Base-by-base conservation (phyloP, 2,329 filamentous ascomycete genomes). In the Penicillium sp. region DNA sequence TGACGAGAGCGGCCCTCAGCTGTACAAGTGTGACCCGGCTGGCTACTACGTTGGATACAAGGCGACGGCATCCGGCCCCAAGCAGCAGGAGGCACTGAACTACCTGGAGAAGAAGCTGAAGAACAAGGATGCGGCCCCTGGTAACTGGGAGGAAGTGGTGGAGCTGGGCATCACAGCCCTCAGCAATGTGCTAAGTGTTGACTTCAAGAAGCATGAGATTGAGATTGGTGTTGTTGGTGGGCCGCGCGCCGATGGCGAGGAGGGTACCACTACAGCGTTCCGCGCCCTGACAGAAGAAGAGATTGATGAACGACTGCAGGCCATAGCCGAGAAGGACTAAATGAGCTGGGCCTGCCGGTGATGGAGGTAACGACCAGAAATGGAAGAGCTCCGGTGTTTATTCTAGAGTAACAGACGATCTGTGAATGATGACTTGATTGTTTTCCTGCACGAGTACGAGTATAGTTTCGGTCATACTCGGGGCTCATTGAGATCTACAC, bases 71-170 rank as follows among this genome's bases (percentile, higher is more conserved):
- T 95, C 94, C 7, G 94, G 94, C 6, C 94, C 94, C 51, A 99
- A 99, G 81, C 93, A 97, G 76, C 94, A 99, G 76, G 94, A 99
- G 82, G 94, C 94, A 60, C 85, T 97, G 73, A 99, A 99, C 78
- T 91, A 96, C 75, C 82, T 99, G 55, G 94, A 99, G 84, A 97
- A 97, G 87, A 97, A 97, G 84, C 86, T 99, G 76, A 96, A 97
- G 81, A 97, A 96, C 86, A 97, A 97, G 86, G 92, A 97, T 70
- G 82, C 84, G 67, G 94, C 93, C 34, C 89, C 94, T 54, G 94
- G 94, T 58, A 87, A 80, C 70, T 99, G 94, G 94, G 90, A 96
- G 76, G 94, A 99, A 57, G 94, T 99, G 45, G 93, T 99, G 46
- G 94, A 99, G 81, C 82, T 97, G 67, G 94, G 90, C 55, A 99